phyloP scores from a whole-genome alignment of 2,329 filamentous ascomycete species.

The Cadophora luteo-olivacea region DNA sequence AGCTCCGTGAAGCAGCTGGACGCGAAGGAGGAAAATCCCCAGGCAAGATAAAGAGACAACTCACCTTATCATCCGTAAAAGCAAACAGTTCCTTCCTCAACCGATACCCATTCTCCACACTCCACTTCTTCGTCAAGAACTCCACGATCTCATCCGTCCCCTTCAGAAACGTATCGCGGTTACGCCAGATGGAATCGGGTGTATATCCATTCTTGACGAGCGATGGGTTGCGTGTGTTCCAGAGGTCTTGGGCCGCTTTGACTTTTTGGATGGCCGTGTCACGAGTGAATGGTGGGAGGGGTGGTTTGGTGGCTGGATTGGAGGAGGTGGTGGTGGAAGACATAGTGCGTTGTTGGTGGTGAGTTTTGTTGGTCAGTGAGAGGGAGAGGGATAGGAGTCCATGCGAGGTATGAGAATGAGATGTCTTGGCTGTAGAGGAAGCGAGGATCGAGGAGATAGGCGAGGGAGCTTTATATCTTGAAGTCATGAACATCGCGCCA shows the following conservation, averaged over 20 bases:
- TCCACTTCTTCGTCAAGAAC: constrained; percentile 78
- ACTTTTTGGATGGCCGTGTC: constrained; percentile 78
- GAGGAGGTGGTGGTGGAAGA: constrained; percentile 20
- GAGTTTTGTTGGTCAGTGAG: background rate
- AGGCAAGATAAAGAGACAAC: background rate
- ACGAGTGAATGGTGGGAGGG: constrained; percentile 75
- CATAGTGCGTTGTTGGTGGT: constrained; percentile 21
- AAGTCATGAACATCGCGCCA: background rate
- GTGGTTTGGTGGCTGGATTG: constrained; percentile 44
- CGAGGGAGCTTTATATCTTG: background rate
- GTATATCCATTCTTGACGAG: constrained; percentile 77
- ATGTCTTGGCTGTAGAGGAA: background rate
- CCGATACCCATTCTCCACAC: constrained; percentile 71
- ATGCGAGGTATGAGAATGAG: background rate
- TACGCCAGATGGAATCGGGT: constrained; percentile 79
- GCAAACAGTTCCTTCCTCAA: constrained; percentile 86
- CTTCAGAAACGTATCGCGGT: constrained; percentile 71
- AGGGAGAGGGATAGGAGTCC: background rate
- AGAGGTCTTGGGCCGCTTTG: constrained; percentile 81
- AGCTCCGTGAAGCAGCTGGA: too few relatives aligned
- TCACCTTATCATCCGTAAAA: constrained; percentile 69
- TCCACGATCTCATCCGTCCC: constrained; percentile 71
- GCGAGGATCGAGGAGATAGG: background rate
- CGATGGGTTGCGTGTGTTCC: constrained; percentile 70
- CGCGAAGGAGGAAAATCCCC: too few relatives aligned